Evolutionary conservation across 129 eudicot species (phyloP), one percentile per base, ranked within the genome.

Genomic region (Lactuca saligna): DNA sequence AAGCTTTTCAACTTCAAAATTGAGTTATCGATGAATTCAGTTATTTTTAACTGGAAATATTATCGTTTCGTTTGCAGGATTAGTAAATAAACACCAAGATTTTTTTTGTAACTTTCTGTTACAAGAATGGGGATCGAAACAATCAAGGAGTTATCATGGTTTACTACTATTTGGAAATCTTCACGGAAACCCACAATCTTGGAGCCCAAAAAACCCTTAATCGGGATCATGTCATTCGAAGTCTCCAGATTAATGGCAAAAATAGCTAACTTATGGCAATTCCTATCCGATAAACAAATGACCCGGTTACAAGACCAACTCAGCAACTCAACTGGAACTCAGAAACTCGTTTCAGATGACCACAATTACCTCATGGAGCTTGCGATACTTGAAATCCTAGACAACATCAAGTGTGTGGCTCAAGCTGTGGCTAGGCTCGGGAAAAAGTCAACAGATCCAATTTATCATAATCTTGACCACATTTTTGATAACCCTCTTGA

Each of bases 161-260:
- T 89, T 17, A 72, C 84, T 77, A 71, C 65, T 73, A 65, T 83
- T 39, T 82, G 85, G 97, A 86, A 72, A 66, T 13, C 63, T 68
- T 82, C 99, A 12, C 85, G 84, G 0, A 87, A 76, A 68, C 66
- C 77, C 17, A 34, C 59, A 37, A 71, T 37, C 7, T 62, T 60
- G 57, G 86, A 72, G 65, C 69, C 88, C 4, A 85, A 84, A 74
- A 92, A 73, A 53, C 79, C 83, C 13, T 65, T 77, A 54, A 67
- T 89, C 25, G 98, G 95, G 17, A 85, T 89, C 64, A 71, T 89
- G 75, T 81, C 98, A 15, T 81, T 86, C 59, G 96, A 92, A 77
- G 80, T 89, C 69, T 78, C 91, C 0, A 83, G 81, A 63, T 65
- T 86, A 66, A 82, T 88, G 95, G 82, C 96, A 5, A 89, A 82